These are phyloP conservation scores for Eimeria necatrix DNA, from an alignment of 169 alveolate genomes.

Conservation along the genomic window DNA sequence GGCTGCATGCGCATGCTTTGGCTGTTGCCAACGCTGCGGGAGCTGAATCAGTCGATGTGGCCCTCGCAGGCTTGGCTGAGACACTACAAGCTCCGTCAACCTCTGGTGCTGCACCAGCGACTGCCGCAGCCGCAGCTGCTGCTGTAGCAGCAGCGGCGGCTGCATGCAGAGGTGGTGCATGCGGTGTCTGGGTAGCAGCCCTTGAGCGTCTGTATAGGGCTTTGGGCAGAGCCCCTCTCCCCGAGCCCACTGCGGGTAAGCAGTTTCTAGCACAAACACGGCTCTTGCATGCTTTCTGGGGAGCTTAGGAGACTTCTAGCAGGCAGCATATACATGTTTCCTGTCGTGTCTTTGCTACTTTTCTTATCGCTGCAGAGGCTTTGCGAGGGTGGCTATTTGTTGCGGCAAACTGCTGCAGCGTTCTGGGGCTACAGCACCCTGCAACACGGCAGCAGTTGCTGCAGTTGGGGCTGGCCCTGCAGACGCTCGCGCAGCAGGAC, in stretches of 20 bases:
- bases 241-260: background rate
- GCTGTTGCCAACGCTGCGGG: slow-evolving; percentile 46
- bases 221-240: background rate
- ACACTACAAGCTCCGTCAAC: background rate
- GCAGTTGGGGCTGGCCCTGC: background rate
- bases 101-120: background rate
- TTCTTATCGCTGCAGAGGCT: background rate
- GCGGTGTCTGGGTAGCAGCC: background rate
- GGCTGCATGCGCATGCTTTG: slow-evolving; percentile 15
- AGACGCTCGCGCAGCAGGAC: background rate
- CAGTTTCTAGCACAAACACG: background rate
- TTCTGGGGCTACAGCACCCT: background rate
- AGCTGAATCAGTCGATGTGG: slow-evolving; percentile 27
- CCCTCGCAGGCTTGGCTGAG: background rate
- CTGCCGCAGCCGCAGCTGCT: background rate
- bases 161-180: background rate
- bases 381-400: background rate
- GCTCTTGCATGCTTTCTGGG: too few species aligned
- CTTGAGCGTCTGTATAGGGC: background rate
- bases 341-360: too few species aligned
- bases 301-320: too few species aligned
- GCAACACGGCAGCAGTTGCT: background rate
- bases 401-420: background rate
- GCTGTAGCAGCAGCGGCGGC: background rate
- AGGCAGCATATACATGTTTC: too few species aligned